Evolutionary conservation across 2,329 filamentous ascomycete genomes (phyloP).

Genomic region (Teratosphaeria viscida): DNA sequence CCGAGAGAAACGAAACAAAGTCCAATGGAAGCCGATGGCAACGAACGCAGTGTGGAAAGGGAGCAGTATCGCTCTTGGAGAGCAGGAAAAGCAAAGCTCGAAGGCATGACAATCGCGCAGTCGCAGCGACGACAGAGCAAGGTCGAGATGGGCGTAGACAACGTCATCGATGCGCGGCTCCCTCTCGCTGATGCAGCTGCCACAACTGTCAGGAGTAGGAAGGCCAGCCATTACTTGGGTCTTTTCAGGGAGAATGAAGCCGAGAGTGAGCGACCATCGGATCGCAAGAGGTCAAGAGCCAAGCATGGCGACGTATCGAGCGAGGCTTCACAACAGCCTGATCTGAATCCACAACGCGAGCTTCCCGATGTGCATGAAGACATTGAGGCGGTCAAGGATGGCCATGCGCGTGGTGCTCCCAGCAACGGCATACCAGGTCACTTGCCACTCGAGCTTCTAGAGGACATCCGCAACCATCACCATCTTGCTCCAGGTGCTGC

Average conservation of each 20-base stretch:
- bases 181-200: constrained; percentile 44
- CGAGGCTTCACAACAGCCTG: neutral
- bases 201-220: constrained; percentile 49
- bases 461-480: constrained; percentile 48
- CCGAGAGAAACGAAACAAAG: constrained; percentile 7
- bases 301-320: neutral
- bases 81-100: constrained; percentile 35
- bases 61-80: constrained; percentile 40
- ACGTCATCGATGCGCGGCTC: constrained; percentile 53
- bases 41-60: constrained; percentile 30
- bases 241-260: constrained; percentile 54
- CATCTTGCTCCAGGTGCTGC: constrained; percentile 39
- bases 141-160: constrained; percentile 40
- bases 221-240: constrained; percentile 55
- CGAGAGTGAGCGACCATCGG: constrained; percentile 42
- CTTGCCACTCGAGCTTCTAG: constrained; percentile 42
- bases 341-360: constrained; percentile 1
- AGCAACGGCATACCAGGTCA: constrained; percentile 24
- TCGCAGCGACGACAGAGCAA: constrained; percentile 23
- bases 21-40: constrained; percentile 7
- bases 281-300: constrained; percentile 32
- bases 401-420: constrained; percentile 9
- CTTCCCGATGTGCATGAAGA: constrained; percentile 20
- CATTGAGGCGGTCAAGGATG: constrained; percentile 22
- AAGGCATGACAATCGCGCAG: constrained; percentile 27